Evolutionary conservation across 805 yeast species (phyloP).

Genomic region (Saccharomyces jurei): DNA sequence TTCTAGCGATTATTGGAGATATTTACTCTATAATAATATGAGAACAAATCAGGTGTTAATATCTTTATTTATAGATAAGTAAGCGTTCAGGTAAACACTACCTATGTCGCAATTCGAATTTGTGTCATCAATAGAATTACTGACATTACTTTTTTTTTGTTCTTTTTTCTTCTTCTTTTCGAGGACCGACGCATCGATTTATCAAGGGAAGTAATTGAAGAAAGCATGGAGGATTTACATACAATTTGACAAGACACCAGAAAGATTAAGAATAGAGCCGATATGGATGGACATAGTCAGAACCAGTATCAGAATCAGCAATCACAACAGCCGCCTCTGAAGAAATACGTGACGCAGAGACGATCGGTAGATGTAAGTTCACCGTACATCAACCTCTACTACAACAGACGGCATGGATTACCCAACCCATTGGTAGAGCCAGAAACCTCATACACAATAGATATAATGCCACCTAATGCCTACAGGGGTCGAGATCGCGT

Average conservation of each 20-base stretch:
- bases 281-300: not conserved
- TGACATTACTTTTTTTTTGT: not conserved
- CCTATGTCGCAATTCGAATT: not conserved
- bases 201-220: not conserved
- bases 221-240: not conserved
- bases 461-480: conserved; percentile 27
- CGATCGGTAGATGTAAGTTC: conserved; percentile 29
- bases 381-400: conserved; percentile 23
- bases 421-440: conserved; percentile 24
- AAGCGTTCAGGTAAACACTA: not conserved
- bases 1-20: not conserved
- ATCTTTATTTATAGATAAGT: not conserved
- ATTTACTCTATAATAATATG: not conserved
- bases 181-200: not conserved
- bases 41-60: not conserved
- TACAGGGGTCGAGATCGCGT: conserved; percentile 23
- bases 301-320: conserved; percentile 3
- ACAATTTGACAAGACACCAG: not conserved
- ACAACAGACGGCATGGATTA: conserved; percentile 24
- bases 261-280: not conserved
- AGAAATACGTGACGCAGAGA: conserved; percentile 26
- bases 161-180: not conserved
- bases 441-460: conserved; percentile 24
- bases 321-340: conserved; percentile 12
- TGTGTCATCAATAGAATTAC: not conserved